Base-by-base conservation (phyloP, 352 stramenopile species). In the Phytophthora vignae region DNA sequence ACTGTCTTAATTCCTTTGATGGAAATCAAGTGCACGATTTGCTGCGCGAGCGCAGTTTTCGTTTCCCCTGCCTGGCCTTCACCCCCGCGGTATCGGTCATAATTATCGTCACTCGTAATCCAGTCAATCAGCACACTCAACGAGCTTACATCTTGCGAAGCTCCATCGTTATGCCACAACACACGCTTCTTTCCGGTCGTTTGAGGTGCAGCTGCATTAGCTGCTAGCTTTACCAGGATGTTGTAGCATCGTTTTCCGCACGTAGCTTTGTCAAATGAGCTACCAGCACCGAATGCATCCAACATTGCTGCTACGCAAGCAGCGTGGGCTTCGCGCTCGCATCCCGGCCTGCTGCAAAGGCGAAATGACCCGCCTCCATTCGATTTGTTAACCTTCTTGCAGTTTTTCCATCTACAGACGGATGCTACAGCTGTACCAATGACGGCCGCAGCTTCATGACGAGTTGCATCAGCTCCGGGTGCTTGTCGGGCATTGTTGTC, bases 201-300 rank as follows among this genome's bases (percentile, higher is more conserved):
- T 22, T 17, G 29, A 36, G 44, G 27, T 10, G 46, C 44, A 19
- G 40, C 10, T 2, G 40, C 40, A 17, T 19, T 48, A n/a, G 14
- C 15, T 4, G 42, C 1, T 33, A 33, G 33, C 15, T 54, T 60
- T 9, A 67, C 25, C 12, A 69, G 21, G n/a, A 54, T 46, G 19
- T 69, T 69, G 44, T 59, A 69, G 44, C 49, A 67, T 5, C 60
- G 49, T 17, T 67, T 67, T 22, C 60, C 50, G 42, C 49, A 67
- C 6, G 40, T 3, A 22, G 33, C 9, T 14, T 44, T 58, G 27
- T 69, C 57, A n/a, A 62, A 69, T 15, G 11, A 52, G 27, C 19
- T 5, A 14, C 14, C 31, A 25, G 57, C 42, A 9, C 57, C 52
- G 50, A 69, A 69, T 22, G 33, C 0, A 29, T 2, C 38, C 38